Base-by-base conservation (phyloP, 2,329 filamentous ascomycete species). In the Aphanocladium album region DNA sequence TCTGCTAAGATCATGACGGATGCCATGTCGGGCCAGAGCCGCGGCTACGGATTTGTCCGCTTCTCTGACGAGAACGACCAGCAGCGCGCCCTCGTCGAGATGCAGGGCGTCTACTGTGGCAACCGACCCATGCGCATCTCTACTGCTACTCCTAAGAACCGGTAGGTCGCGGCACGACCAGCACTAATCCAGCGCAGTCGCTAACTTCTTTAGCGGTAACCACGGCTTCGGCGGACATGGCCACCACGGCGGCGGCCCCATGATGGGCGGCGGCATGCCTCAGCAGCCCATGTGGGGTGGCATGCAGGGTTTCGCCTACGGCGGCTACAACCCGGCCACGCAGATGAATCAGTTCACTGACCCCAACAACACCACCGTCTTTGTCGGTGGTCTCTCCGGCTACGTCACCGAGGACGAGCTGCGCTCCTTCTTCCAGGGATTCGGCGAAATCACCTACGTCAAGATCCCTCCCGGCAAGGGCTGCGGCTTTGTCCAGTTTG, bases 1-100 rank as follows among this genome's bases (percentile, higher is more conserved):
- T 96, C 92, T 41, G 95, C 95, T 71, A 99, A 99, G 84, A 99
- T 99, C 78, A 99, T 99, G 95, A 96, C 93, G 63, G 95, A 99
- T 72, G 93, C 95, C 63, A 95, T 98, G 78, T 96, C 90, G 65
- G 95, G 95, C 69, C 93, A 98, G 85, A 97, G 93, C 65, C 92
- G 95, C 65, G 95, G 95, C 60, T 99, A 99, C 71, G 95, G 95
- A 51, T 99, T 99, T 70, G 95, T 99, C 57, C 91, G 95, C 67
- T 99, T 99, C 80, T 91, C 91, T 57, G 91, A 96, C 67, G 93
- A 98, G 80, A 85, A 87, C 67, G 95, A 99, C 72, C 93, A 98
- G 80, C 93, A 99, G 80, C 91, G 93, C 64, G 93, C 95, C 65
- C 83, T 99, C 23, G 89, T 89, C 57, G 95, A 99, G 80, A 99